These are phyloP conservation scores for Metschnikowia matae DNA, from an alignment of 805 yeast genomes.

Conservation along the genomic window DNA sequence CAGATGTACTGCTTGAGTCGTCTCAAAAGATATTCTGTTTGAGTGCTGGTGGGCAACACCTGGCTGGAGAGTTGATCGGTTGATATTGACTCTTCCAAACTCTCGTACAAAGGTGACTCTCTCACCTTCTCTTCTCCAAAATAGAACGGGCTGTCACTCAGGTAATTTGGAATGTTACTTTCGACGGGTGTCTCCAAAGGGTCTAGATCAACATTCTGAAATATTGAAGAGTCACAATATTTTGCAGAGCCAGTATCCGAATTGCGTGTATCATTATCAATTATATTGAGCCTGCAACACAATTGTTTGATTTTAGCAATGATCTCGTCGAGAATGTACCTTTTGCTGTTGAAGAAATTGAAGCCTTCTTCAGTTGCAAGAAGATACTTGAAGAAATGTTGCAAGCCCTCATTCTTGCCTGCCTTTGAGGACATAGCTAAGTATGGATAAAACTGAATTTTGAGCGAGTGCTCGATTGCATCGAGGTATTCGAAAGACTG, in stretches of 20 bases:
- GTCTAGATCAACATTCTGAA: not conserved
- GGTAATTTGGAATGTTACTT: not conserved
- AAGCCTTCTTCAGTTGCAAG: constrained; percentile 81
- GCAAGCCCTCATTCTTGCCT: constrained; percentile 1
- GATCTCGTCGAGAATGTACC: constrained; percentile 39
- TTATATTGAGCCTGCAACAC: constrained; percentile 9
- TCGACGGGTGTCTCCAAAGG: not conserved
- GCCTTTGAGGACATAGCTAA: constrained; percentile 6
- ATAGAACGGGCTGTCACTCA: constrained; percentile 2
- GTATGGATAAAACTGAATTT: constrained; percentile 22
- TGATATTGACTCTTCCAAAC: not conserved
- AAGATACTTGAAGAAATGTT: constrained; percentile 76
- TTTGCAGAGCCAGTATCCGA: not conserved
- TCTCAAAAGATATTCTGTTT: constrained; percentile 14
- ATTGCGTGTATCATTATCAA: constrained; percentile 5
- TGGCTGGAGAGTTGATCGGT: constrained; percentile 13
- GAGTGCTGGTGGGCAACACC: not conserved
- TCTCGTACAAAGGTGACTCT: not conserved
- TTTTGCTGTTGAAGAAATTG: constrained; percentile 42
- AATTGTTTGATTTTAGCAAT: constrained; percentile 14
- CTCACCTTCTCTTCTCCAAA: constrained; percentile 1
- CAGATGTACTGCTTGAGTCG: constrained; percentile 74
- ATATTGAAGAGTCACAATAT: not conserved
- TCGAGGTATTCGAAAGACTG: constrained; percentile 11
- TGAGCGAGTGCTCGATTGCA: constrained; percentile 11